Conservation (phyloP, 2,329 filamentous ascomycete genomes). For the Phyllosticta ampelicida region DNA sequence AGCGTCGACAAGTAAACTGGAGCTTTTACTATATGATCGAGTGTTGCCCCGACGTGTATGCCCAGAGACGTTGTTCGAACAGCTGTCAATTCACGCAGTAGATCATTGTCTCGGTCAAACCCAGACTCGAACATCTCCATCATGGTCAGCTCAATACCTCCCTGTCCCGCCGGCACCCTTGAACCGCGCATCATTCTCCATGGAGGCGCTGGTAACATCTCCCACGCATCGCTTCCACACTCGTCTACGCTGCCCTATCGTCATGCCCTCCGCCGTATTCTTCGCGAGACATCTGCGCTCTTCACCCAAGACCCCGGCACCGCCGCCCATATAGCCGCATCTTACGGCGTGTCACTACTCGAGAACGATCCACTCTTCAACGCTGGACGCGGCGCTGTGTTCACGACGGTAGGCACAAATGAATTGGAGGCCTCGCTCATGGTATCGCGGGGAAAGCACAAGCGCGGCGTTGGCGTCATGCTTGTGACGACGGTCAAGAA, state of each 20-base stretch:
- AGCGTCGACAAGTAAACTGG: neutral
- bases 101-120: neutral
- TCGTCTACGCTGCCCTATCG: conserved; percentile 28
- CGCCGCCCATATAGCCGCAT: conserved; percentile 61
- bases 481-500: conserved; percentile 65
- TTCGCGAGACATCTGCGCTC: conserved; percentile 18
- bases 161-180: neutral
- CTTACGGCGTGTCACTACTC: conserved; percentile 62
- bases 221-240: conserved; percentile 26
- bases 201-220: conserved; percentile 39
- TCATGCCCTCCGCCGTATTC: conserved; percentile 27
- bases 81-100: no score
- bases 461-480: conserved; percentile 69
- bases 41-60: no score
- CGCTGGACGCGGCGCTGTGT: conserved; percentile 72
- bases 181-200: conserved; percentile 38
- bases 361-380: conserved; percentile 81
- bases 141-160: neutral
- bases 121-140: neutral
- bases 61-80: no score
- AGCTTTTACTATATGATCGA: neutral
- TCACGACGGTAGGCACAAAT: conserved; percentile 70
- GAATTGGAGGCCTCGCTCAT: conserved; percentile 83
- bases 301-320: conserved; percentile 27
- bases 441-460: conserved; percentile 62